A percentile compares a stretch with the other conserved stretches of the same genome.
These are phyloP conservation scores for Amphibolis antarctica DNA, from an alignment of 106 monocot species.

Conservation along the genomic window DNA sequence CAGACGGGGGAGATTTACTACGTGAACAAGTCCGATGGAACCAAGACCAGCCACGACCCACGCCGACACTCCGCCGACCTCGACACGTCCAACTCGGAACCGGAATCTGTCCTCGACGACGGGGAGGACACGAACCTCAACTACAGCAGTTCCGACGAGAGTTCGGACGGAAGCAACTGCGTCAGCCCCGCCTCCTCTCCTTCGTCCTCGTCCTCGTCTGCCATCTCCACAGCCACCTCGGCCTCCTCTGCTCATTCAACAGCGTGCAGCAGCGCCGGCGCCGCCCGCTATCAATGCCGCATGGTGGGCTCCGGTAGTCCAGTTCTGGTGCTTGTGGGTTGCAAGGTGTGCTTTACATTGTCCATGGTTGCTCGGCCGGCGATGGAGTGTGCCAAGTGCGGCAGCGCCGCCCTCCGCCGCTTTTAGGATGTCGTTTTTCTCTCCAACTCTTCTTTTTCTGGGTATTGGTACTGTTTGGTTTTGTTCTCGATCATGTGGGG, in stretches of 20 bases:
- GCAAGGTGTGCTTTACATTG: slow-evolving; percentile 1
- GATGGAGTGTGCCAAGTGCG: slow-evolving; percentile 2
- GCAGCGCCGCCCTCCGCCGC: neutral
- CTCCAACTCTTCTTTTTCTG: neutral
- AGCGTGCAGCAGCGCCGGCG: neutral
- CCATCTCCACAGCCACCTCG: neutral
- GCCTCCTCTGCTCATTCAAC: neutral
- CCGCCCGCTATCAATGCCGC: neutral
- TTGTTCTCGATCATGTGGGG: neutral
- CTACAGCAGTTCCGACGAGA: neutral
- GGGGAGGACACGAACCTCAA: neutral
- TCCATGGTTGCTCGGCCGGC: slow-evolving; percentile 7
- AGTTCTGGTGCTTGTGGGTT: slow-evolving; percentile 7
- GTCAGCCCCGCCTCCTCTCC: neutral
- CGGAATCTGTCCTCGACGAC: neutral
- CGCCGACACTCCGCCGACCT: neutral
- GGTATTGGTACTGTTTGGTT: neutral
- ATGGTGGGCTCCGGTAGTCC: too few species aligned
- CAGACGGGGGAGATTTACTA: slow-evolving; percentile 10
- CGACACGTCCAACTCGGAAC: neutral
- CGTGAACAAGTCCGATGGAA: slow-evolving; percentile 1
- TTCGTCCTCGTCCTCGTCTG: neutral
- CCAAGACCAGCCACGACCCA: slow-evolving; percentile 7
- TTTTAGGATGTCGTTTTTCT: neutral
- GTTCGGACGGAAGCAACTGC: neutral